Percentiles rank a stretch among this genome's conserved stretches.
Conservation (phyloP, 345 rosid genomes). For the Ailanthus altissimus region DNA sequence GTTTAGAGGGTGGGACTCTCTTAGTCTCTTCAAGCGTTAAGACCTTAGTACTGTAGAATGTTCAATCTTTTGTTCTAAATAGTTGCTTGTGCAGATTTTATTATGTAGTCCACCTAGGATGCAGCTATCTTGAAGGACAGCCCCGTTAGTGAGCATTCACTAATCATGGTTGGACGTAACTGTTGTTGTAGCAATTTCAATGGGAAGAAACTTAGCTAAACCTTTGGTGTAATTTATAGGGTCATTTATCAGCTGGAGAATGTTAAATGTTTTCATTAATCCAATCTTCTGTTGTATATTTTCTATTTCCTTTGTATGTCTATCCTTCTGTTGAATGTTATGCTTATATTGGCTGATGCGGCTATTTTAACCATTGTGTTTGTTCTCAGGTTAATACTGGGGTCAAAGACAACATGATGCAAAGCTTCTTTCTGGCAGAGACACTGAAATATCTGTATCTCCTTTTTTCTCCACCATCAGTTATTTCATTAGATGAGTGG, state of each 20-base stretch:
- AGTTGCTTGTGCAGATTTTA: neutral
- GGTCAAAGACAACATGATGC: conserved; percentile 92
- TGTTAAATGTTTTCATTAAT: neutral
- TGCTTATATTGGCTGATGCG: neutral
- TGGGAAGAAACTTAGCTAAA: neutral
- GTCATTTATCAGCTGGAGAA: neutral
- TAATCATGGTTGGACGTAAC: too few species aligned
- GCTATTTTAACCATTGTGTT: neutral
- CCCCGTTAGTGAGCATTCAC: neutral
- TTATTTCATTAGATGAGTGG: conserved; percentile 91
- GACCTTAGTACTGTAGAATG: neutral
- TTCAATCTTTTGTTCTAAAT: neutral
- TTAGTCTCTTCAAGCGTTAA: neutral
- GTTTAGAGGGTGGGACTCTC: neutral
- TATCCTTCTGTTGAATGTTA: neutral
- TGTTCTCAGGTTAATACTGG: conserved; percentile 75
- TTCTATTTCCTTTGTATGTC: neutral
- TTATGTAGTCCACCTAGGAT: neutral
- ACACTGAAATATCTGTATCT: conserved; percentile 89
- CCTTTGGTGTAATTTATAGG: neutral
- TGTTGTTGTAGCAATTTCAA: neutral
- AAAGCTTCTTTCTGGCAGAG: conserved; percentile 97
- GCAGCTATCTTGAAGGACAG: neutral
- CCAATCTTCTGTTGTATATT: neutral
- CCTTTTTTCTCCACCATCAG: conserved; percentile 80